These are phyloP conservation scores for Backusella luteola DNA, from an alignment of 192 early-diverging fungal species.

Conservation along the genomic window DNA sequence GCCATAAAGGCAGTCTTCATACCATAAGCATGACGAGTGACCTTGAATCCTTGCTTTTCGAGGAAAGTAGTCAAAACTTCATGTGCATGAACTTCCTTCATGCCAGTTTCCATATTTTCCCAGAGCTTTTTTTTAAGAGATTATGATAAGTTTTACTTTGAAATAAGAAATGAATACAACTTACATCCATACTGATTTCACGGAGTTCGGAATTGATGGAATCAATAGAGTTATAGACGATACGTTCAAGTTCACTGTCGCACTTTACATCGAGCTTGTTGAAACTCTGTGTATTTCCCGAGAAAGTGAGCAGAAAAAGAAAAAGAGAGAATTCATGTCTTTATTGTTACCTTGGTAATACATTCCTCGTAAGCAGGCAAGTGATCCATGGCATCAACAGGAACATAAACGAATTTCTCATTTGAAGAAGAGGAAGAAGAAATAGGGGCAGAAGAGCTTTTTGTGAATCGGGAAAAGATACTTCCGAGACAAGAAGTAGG, in stretches of 20 bases:
- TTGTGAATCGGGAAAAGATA: conserved; percentile 11
- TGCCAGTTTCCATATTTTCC: conserved; percentile 53
- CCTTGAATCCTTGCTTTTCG: conserved; percentile 60
- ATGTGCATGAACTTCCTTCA: conserved; percentile 62
- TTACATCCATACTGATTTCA: conserved; percentile 33
- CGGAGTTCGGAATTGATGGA: conserved; percentile 22
- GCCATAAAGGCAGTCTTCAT: conserved; percentile 77
- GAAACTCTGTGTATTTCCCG: conserved; percentile 15
- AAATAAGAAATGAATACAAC: neutral
- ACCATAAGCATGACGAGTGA: conserved; percentile 59
- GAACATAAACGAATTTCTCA: conserved; percentile 9
- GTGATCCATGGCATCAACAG: conserved; percentile 11
- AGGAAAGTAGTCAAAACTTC: conserved; percentile 65
- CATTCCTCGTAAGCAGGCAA: conserved; percentile 37
- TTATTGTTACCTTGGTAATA: conserved; percentile 14
- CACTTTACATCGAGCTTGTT: conserved; percentile 28
- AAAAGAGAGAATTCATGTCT: neutral
- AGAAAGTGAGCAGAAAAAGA: neutral
- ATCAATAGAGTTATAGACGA: conserved; percentile 21
- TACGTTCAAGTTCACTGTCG: conserved; percentile 17
- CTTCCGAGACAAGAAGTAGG: conserved; percentile 5
- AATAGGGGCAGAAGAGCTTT: neutral
- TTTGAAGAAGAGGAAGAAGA: neutral
- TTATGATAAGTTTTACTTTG: neutral
- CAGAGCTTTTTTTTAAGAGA: conserved; percentile 40